Base-by-base conservation (phyloP, 2,329 filamentous ascomycete species). In the Aschersonia sp. region DNA sequence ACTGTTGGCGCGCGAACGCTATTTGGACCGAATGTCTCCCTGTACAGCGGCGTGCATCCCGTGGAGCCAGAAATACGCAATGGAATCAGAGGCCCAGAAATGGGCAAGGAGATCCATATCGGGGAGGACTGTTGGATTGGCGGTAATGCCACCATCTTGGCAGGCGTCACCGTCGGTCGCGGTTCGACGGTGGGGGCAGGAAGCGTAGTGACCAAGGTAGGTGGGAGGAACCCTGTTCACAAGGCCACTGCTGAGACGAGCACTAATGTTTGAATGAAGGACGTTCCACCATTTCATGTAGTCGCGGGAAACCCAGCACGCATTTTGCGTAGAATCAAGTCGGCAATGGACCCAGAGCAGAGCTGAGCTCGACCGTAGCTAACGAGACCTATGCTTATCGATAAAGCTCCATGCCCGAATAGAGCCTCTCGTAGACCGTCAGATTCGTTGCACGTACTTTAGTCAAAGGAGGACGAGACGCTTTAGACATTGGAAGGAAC, bases 41-140 rank as follows among this genome's bases (percentile, higher is more conserved):
- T 95, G 55, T 94, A 78, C 61, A 77, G 78, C 40, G 88, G 77
- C 2, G 81, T 75, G 0, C 88, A 95, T 63, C 87, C 87, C 2
- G 65, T 88, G 0, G 85, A 94, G 55, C 85, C 85, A 0, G 72
- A 72, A 0, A 54, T 90, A 5, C 77, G 87, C 32, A 83, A 89
- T 57, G 87, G 87, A 1, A 81, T 75, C 1, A 70, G 75, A 11
- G 87, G 87, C 0, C 87, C 87, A 0, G 88, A 95, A 62, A 57
- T 68, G 7, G 88, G 87, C 1, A 79, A 76, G 54, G 76, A 83
- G 8, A 85, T 95, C 51, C 73, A 69, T 35, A 79, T 94, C 47
- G 86, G 82, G 0, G 81, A 87, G 53, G 87, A 94, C 66, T 85
- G 85, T 64, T 87, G 85, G 85, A 64, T 90, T 32, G 85, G 81